Percentiles rank a stretch among this genome's conserved stretches.
phyloP scores from a whole-genome alignment of 176 grass and related monocot species.

The Typha latifolia region DNA sequence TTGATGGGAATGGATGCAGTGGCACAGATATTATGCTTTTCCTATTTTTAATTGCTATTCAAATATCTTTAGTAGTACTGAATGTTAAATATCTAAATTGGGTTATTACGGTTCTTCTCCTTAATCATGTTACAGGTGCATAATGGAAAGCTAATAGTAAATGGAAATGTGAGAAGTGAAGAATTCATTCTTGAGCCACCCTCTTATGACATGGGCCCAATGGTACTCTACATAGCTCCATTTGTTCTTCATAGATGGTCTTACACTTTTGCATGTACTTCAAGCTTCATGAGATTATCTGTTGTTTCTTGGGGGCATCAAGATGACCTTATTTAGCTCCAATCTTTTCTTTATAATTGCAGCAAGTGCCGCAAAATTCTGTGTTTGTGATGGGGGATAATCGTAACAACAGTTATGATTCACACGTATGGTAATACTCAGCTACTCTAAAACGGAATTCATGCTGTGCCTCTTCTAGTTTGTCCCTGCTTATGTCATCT shows the following conservation, averaged over 20 bases:
- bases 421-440: conserved; percentile 52
- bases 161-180: conserved; percentile 64
- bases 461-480: too few species aligned
- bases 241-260: too few species aligned
- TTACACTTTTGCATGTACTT: too few species aligned
- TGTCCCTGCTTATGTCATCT: too few species aligned
- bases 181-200: conserved; percentile 84
- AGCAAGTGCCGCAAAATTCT: conserved; percentile 83
- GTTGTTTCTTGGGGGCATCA: background rate
- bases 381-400: conserved; percentile 99
- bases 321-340: background rate
- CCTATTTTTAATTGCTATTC: background rate
- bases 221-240: conserved; percentile 31
- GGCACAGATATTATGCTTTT: too few species aligned
- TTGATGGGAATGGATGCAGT: too few species aligned
- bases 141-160: conserved; percentile 85
- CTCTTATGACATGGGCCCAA: conserved; percentile 75
- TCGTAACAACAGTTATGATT: conserved; percentile 96
- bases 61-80: background rate
- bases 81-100: background rate
- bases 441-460: background rate
- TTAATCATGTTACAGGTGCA: conserved; percentile 48
- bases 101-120: conserved; percentile 3
- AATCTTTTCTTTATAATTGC: conserved; percentile 4
- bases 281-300: background rate